Conservation (phyloP, 1,284 basidiomycete genomes). For the Malassezia restricta region DNA sequence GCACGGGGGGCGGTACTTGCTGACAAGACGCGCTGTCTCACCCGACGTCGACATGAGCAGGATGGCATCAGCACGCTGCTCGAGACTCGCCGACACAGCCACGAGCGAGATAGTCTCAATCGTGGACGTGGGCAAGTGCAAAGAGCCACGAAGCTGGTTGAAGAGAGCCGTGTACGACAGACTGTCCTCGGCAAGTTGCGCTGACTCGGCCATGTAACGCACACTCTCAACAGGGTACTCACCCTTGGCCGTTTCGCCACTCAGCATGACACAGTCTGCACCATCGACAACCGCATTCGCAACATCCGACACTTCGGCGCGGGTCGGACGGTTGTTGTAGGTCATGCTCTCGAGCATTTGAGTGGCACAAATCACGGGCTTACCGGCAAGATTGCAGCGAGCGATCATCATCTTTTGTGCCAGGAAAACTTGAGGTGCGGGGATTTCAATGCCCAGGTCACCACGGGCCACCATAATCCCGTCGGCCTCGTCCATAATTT, state of each 20-base stretch:
- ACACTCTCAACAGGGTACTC: constrained; percentile 49
- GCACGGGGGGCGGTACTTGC: constrained; percentile 86
- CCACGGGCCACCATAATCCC: constrained; percentile 47
- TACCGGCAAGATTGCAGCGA: constrained; percentile 46
- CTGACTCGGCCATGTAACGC: constrained; percentile 46
- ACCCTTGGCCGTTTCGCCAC: constrained; percentile 45
- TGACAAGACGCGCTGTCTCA: constrained; percentile 86
- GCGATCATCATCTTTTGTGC: constrained; percentile 47
- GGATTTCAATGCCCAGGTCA: constrained; percentile 49
- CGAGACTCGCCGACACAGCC: constrained; percentile 40
- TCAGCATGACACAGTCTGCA: constrained; percentile 46
- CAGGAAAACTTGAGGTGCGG: constrained; percentile 51
- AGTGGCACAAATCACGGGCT: constrained; percentile 96
- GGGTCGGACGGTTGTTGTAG: constrained; percentile 45
- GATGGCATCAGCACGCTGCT: constrained; percentile 52
- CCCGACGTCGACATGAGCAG: constrained; percentile 85
- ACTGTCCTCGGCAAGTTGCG: constrained; percentile 42
- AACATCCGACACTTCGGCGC: constrained; percentile 45
- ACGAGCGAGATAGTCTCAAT: constrained; percentile 45
- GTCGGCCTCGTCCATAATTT: constrained; percentile 45
- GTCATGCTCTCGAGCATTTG: constrained; percentile 88
- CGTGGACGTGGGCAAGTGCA: constrained; percentile 40
- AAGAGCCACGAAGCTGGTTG: constrained; percentile 50
- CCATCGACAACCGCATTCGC: constrained; percentile 46
- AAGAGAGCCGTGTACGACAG: constrained; percentile 43